Percentiles rank a stretch among this genome's conserved stretches.
These are phyloP conservation scores for Chiua sp. DNA, from an alignment of 1,284 basidiomycete species.

Conservation along the genomic window DNA sequence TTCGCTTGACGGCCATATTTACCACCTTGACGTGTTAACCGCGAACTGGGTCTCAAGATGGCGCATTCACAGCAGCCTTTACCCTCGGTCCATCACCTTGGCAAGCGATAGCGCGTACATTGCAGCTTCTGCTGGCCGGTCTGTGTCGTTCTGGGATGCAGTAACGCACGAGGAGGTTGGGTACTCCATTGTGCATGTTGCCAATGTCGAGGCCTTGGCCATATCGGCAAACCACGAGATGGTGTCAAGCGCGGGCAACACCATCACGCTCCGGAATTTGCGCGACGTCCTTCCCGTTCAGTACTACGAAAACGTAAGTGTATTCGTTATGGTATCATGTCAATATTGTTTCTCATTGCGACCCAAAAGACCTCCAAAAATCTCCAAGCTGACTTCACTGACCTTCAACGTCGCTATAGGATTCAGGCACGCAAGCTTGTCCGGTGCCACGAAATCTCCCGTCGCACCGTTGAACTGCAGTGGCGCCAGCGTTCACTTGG, in stretches of 20 bases:
- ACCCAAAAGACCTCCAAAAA: background rate
- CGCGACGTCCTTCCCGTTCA: background rate
- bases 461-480: background rate
- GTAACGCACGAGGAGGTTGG: background rate
- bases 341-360: background rate
- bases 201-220: background rate
- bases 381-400: background rate
- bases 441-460: background rate
- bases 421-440: background rate
- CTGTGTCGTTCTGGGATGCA: background rate
- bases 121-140: background rate
- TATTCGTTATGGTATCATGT: background rate
- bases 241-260: background rate
- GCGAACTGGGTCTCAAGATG: background rate
- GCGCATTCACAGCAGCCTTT: background rate
- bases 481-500: background rate
- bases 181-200: background rate
- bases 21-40: background rate
- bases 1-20: background rate
- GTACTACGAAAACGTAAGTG: background rate
- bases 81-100: background rate
- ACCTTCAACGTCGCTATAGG: background rate
- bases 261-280: background rate
- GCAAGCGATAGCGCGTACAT: background rate
- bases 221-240: background rate